Evolutionary conservation across 129 eudicot genomes (phyloP).

Genomic region (Apium graveolens): DNA sequence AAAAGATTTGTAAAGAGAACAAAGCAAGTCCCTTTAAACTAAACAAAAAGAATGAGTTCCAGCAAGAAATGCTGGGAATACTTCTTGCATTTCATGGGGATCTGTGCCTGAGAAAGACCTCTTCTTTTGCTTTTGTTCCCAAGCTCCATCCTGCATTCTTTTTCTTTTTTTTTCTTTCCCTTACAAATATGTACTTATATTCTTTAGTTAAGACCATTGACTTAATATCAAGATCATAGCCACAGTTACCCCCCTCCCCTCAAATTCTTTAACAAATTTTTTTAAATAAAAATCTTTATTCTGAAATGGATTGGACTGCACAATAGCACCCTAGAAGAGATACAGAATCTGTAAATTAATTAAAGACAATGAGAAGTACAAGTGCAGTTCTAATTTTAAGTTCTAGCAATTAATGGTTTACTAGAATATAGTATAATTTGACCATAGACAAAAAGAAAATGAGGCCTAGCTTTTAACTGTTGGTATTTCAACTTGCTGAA

Average conservation of each 20-base stretch:
- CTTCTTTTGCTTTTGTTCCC: slow-evolving; percentile 45
- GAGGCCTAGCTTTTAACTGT: slow-evolving; percentile 12
- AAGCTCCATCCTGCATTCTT: neutral
- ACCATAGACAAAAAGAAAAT: neutral
- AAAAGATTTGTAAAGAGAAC: slow-evolving; percentile 58
- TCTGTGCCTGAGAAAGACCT: slow-evolving; percentile 92
- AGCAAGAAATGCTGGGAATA: slow-evolving; percentile 54
- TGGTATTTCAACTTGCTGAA: slow-evolving; percentile 17
- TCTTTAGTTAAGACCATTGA: slow-evolving; percentile 12
- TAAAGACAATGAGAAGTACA: neutral
- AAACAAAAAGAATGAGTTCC: slow-evolving; percentile 75
- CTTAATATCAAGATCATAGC: neutral
- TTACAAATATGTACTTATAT: slow-evolving; percentile 13
- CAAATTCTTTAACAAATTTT: no score
- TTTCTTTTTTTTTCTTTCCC: slow-evolving; percentile 29
- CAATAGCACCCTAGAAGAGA: neutral
- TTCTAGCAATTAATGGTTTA: neutral
- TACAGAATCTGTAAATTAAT: neutral
- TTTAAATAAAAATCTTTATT: neutral
- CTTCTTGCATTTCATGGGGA: slow-evolving; percentile 75
- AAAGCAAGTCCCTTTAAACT: slow-evolving; percentile 66
- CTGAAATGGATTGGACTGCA: slow-evolving; percentile 7
- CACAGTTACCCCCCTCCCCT: neutral
- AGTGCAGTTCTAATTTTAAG: neutral
- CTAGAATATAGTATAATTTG: slow-evolving; percentile 5